Percentiles rank a stretch among this genome's conserved stretches.
Evolutionary conservation across 345 rosid species (phyloP).

Genomic region (Erucastrum elatum): DNA sequence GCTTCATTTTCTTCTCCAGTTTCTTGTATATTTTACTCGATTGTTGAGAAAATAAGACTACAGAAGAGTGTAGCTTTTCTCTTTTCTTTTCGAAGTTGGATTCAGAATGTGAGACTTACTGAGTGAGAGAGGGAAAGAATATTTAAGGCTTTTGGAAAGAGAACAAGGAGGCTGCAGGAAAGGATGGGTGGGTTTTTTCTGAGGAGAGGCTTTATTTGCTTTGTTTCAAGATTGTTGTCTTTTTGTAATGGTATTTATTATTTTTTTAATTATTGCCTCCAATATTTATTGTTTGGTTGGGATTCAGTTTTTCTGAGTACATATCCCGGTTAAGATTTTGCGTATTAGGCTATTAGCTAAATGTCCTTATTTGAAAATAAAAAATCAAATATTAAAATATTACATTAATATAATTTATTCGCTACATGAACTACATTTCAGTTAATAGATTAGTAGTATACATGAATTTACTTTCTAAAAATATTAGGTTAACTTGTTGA

Average conservation of each 20-base stretch:
- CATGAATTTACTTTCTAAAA: neutral
- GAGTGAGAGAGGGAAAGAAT: neutral
- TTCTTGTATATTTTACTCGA: neutral
- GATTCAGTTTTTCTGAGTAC: slow-evolving; percentile 28
- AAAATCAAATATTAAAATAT: neutral
- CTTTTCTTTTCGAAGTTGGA: neutral
- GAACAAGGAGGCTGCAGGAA: slow-evolving; percentile 6
- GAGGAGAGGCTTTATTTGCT: neutral
- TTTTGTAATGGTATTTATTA: slow-evolving; percentile 9
- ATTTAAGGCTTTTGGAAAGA: slow-evolving; percentile 33
- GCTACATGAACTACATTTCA: neutral
- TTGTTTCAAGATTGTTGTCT: neutral
- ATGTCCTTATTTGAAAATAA: neutral
- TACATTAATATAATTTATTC: neutral
- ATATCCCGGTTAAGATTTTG: neutral
- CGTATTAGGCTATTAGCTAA: neutral
- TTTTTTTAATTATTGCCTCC: slow-evolving; percentile 8
- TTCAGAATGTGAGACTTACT: neutral
- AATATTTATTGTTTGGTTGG: slow-evolving; percentile 35
- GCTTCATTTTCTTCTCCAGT: slow-evolving; percentile 40
- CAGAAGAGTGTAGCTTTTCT: slow-evolving; percentile 3
- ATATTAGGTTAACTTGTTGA: neutral
- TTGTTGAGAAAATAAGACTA: slow-evolving; percentile 8
- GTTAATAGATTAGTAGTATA: neutral
- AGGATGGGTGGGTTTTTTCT: slow-evolving; percentile 13